These are phyloP conservation scores for Barbatosphaeria neglecta DNA, from an alignment of 495 filamentous ascomycete genomes.

Conservation along the genomic window DNA sequence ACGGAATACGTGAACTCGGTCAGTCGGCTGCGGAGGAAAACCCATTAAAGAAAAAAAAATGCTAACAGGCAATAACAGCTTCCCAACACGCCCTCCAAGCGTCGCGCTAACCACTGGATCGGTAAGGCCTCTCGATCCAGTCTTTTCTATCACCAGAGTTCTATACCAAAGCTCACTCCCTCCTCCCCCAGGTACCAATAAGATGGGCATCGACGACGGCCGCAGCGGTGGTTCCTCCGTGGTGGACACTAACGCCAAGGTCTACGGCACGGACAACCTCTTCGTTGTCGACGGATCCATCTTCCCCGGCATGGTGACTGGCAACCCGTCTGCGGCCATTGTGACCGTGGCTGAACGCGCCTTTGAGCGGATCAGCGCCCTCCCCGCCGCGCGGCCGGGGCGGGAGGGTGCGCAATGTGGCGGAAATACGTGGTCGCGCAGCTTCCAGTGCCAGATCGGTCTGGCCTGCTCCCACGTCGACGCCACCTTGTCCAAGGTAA, in stretches of 20 bases:
- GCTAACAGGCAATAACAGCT: constrained; percentile 10
- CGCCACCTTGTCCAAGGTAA: neutral
- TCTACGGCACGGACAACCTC: constrained; percentile 62
- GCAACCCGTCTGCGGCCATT: constrained; percentile 50
- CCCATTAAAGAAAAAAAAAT: neutral
- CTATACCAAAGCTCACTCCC: constrained; percentile 14
- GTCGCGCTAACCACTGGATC: constrained; percentile 63
- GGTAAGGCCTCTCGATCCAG: constrained; percentile 3
- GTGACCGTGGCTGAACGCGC: constrained; percentile 48
- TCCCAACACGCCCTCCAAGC: constrained; percentile 40
- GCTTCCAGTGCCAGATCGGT: constrained; percentile 16
- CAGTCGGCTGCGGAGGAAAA: neutral
- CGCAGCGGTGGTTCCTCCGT: constrained; percentile 51
- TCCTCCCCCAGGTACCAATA: constrained; percentile 23
- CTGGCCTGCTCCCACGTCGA: neutral
- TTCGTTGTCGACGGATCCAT: constrained; percentile 53
- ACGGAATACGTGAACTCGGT: constrained; percentile 39
- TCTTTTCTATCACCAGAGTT: neutral
- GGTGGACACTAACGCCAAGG: constrained; percentile 58
- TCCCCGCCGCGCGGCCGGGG: neutral
- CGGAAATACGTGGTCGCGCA: constrained; percentile 22
- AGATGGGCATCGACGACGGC: constrained; percentile 58
- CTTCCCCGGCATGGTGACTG: constrained; percentile 49
- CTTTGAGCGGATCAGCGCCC: constrained; percentile 17
- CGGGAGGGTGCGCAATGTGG: constrained; percentile 20